Conservation (phyloP, 2,329 filamentous ascomycete species). For the Colletotrichum salicis region DNA sequence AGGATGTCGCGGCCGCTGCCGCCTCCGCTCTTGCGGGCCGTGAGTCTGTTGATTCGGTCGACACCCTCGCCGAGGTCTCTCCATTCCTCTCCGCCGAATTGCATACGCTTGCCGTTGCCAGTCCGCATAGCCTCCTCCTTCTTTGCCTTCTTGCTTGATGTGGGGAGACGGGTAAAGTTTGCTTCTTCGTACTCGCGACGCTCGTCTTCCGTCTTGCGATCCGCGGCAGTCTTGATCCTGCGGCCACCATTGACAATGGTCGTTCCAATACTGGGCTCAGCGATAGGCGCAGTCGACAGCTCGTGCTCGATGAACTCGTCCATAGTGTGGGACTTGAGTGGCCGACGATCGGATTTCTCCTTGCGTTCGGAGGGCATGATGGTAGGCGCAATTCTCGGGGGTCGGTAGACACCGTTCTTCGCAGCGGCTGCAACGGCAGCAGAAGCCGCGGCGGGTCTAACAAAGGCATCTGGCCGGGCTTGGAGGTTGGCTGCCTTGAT, state of each 20-base stretch:
- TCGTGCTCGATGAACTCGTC: conserved; percentile 93
- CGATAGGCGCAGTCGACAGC: conserved; percentile 81
- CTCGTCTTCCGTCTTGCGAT: conserved; percentile 82
- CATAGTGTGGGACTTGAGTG: conserved; percentile 82
- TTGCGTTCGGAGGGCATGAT: conserved; percentile 79
- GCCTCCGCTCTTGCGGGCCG: conserved; percentile 71
- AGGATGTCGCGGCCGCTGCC: conserved; percentile 69
- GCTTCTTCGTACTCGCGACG: conserved; percentile 88
- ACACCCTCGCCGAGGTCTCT: conserved; percentile 84
- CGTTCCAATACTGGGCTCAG: conserved; percentile 90
- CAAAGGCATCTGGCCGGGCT: conserved; percentile 48
- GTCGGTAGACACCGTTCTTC: conserved; percentile 80
- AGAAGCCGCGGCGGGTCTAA: conserved; percentile 45
- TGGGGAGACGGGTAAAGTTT: conserved; percentile 89
- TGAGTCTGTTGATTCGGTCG: conserved; percentile 86
- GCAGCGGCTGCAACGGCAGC: conserved; percentile 45
- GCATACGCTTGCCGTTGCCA: conserved; percentile 67
- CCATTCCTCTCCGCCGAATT: conserved; percentile 92
- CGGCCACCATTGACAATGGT: conserved; percentile 85
- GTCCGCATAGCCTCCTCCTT: conserved; percentile 70
- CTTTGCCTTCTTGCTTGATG: conserved; percentile 86
- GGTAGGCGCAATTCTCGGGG: conserved; percentile 87
- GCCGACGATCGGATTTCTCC: conserved; percentile 69
- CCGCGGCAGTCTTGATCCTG: conserved; percentile 78
- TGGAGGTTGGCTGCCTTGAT: conserved; percentile 34